Conservation (phyloP, 2,329 filamentous ascomycete genomes). For the Anisogramma anomala region DNA sequence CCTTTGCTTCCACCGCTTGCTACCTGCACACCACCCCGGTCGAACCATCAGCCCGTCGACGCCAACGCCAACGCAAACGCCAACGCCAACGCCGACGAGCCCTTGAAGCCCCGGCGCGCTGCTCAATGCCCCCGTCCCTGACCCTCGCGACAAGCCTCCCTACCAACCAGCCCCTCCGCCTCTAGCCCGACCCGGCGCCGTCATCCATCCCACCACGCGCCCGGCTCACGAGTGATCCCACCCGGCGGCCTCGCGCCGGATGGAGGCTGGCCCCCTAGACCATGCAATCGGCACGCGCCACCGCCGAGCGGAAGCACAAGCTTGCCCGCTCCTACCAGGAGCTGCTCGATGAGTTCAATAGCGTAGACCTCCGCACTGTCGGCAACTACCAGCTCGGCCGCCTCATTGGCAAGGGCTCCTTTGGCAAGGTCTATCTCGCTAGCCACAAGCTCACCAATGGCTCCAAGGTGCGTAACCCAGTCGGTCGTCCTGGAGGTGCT, state of each 20-base stretch:
- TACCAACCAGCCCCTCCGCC: background rate
- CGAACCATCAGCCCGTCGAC: no score
- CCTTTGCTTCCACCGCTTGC: no score
- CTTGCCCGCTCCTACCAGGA: constrained; percentile 96
- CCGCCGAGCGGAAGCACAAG: constrained; percentile 32
- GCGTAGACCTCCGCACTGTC: constrained; percentile 79
- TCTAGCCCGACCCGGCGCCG: background rate
- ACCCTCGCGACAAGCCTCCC: no score
- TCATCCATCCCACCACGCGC: background rate
- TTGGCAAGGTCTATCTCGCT: constrained; percentile 95
- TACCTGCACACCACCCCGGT: no score
- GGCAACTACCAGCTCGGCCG: constrained; percentile 89
- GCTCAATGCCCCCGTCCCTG: no score
- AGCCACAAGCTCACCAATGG: constrained; percentile 96
- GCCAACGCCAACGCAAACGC: no score
- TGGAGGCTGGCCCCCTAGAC: background rate
- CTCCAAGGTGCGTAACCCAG: constrained; percentile 71
- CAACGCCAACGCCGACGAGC: no score
- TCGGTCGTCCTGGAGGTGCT: no score
- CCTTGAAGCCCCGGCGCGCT: no score
- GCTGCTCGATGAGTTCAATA: constrained; percentile 89
- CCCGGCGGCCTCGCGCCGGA: background rate
- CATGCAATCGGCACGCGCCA: constrained; percentile 11
- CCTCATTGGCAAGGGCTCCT: constrained; percentile 93
- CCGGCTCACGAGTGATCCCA: background rate